Base-by-base conservation (phyloP, 192 early-diverging fungal genomes). In the Rhizoclosmatium sp. region DNA sequence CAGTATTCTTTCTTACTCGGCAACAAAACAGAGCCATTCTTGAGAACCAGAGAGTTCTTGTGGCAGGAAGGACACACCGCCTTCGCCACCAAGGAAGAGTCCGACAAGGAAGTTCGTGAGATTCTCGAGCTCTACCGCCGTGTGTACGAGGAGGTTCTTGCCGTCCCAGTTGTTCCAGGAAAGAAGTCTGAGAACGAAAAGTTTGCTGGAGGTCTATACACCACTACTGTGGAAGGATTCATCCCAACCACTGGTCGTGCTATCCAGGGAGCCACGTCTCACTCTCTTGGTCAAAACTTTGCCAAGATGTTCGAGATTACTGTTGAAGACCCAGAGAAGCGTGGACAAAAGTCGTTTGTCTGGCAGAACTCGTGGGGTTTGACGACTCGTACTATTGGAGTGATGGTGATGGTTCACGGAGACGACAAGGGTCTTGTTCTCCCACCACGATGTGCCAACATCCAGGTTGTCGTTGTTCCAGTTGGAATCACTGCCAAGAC, bases 11-110 rank as follows among this genome's bases (percentile, higher is more conserved):
- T 44, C 12, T 31, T 78, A 47, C 3, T 0, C 16, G 51, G 0
- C 5, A 54, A 12, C 16, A 54, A 12, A 47, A 44, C 51, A 91
- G 89, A 98, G 88, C 97, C 98, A 64, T 99, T 99, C 92, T 83
- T 99, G 78, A 91, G 98, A 64, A 99, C 98, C 21, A 94, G 98
- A 73, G 98, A 99, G 89, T 99, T 99, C 90, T 88, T 99, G 80
- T 99, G 98, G 98, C 98, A 99, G 84, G 98, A 99, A 86, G 98
- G 98, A 62, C 98, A 99, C 85, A 98, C 96, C 70, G 98, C 96
- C 23, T 94, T 97, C 78, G 90, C 95, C 64, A 97, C 93, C 72
- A 91, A 95, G 87, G 91, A 94, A 46, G 95, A 93, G 65, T 94
- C 97, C 49, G 94, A 92, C 81, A 68, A 54, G 3, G 98, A 99